phyloP scores from a whole-genome alignment of 192 early-diverging fungal genomes.

The Spizellomyces sp. region DNA sequence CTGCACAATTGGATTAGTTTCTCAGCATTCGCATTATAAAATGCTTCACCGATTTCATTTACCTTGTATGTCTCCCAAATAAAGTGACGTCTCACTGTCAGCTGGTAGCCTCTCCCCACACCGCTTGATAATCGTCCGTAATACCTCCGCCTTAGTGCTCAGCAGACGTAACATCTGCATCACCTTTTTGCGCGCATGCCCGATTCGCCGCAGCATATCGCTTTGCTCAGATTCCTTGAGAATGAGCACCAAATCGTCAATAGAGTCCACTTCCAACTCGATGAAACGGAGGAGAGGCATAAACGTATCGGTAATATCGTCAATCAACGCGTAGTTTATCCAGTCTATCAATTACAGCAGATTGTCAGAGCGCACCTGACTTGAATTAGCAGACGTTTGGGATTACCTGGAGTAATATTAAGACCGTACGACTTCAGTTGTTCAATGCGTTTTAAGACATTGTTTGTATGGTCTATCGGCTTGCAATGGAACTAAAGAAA shows the following conservation, averaged over 20 bases:
- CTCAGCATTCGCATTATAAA: no score
- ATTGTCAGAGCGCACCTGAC: background rate
- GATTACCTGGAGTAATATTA: conserved; percentile 75
- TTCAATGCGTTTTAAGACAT: conserved; percentile 83
- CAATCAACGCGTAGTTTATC: conserved; percentile 95
- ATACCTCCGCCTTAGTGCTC: conserved; percentile 68
- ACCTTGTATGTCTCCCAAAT: conserved; percentile 65
- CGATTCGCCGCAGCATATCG: conserved; percentile 78
- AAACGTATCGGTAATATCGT: conserved; percentile 93
- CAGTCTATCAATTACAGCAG: conserved; percentile 70
- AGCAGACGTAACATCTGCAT: conserved; percentile 69
- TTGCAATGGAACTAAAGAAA: conserved; percentile 76
- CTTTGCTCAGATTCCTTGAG: conserved; percentile 84
- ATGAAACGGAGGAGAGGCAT: conserved; percentile 82
- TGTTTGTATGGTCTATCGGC: conserved; percentile 75
- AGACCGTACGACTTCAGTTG: conserved; percentile 85
- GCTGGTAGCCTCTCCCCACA: conserved; percentile 46
- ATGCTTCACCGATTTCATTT: background rate
- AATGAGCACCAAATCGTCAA: conserved; percentile 93
- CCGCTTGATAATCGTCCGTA: conserved; percentile 69
- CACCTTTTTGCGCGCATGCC: conserved; percentile 70
- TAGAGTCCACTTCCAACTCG: conserved; percentile 93
- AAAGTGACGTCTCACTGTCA: conserved; percentile 53
- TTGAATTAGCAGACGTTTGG: conserved; percentile 24
- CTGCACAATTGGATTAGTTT: conserved; percentile 35